Base-by-base conservation (phyloP, 441 rosid species). In the Erysimum cheiri region DNA sequence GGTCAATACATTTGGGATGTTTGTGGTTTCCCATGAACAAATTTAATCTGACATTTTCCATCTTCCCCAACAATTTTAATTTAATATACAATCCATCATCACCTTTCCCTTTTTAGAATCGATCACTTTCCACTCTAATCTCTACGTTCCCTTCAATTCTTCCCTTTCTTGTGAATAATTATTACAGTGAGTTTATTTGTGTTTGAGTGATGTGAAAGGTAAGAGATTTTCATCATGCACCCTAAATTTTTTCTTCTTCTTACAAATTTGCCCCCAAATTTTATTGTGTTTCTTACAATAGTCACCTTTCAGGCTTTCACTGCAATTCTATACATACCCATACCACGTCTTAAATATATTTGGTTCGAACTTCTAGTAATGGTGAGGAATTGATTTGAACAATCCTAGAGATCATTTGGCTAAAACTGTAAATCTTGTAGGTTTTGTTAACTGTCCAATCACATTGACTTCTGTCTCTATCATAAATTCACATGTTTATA, bases 1-100 rank as follows among this genome's bases (percentile, higher is more conserved):
- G 79, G 79, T 64, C 75, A 64, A 70, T 58, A 76, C 75, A 76
- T 64, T 70, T 76, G 79, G 63, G 75, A 75, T 76, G 79, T 70
- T 64, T 70, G 79, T 70, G 67, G 49, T 64, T 76, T 76, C 71
- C 79, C 55, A 75, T 64, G 71, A 64, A 58, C 67, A 57, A 14
- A 75, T 69, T 69, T 15, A 75, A 64, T 75, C 61, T 75, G 74
- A 75, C 78, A 69, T 75, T 40, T 61, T 69, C 39, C 66, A 75
- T 40, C 55, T 75, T 63, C 70, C 60, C 74, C 74, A 64, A 69
- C 70, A 64, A 50, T 48, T 69, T 54, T 32, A 55, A 70, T 54
- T 32, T 17, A 32, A 36, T 57, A 58, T 29, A 70, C 39, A 43
- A 48, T 8, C n/a, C 71, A 58, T 70, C 71, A 76, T 76, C 36